Evolutionary conservation across 177 flowering plant species (phyloP), one percentile per base, ranked within the genome.

Genomic region (Vitis hybrid): DNA sequence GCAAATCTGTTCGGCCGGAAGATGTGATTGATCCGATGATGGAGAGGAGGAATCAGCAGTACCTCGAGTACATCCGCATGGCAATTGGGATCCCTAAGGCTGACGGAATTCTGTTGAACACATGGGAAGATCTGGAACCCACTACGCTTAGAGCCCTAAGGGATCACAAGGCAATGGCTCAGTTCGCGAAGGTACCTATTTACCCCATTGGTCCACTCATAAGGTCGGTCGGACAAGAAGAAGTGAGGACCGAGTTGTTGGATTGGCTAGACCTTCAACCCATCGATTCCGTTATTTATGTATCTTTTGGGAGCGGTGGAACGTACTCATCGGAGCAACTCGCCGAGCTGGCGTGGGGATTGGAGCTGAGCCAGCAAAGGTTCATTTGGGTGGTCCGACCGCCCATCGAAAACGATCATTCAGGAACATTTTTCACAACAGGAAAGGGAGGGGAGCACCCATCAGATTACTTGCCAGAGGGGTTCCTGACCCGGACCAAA

Each of bases 31-130:
- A 70, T 4, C 65, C 70, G 52, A 49, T 76, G 58, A 13, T 10
- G 14, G 61, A 65, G 65, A 50, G 59, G 34, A 51, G 50, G 5
- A 10, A 65, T 22, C 65, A 26, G 9, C 58, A 48, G 13, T 68
- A 67, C 13, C 9, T n/a, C 10, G 76, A 68, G 20, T 56, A 51
- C 31, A 1, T 68, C 1, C 26, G 59, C 1, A 48, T 62, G 10
- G 59, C 64, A 13, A 2, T 2, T 2, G 71, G 50, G 14, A 22
- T 59, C 2, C 39, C 66, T 1, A 10, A 7, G 69, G 60, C 59
- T n/a, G 80, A 82, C 72, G 87, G 82, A 5, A 65, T 80, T 50
- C 64, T 82, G 61, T 16, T 75, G 55, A 84, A 82, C 65, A 75
- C 84, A 6, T 80, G 82, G 79, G 76, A 71, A 56, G 87, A 78